phyloP scores from a whole-genome alignment of 73 alveolate genomes.

The Paramecium bursaria region DNA sequence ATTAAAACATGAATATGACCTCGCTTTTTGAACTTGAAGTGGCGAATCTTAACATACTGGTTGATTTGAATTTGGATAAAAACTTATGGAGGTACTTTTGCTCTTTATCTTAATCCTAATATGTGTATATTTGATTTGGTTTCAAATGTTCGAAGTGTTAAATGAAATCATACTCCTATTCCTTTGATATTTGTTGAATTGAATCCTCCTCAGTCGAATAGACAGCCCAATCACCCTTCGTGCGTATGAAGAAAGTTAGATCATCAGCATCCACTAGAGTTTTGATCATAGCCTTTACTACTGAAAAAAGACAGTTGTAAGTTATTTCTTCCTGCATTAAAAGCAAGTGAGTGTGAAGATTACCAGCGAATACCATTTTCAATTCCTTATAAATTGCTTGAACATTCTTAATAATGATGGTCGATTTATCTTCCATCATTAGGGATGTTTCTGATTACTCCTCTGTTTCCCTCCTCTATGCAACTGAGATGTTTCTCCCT shows the following conservation, averaged over 20 bases:
- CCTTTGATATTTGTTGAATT: neutral
- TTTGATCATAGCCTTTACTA: slow-evolving; percentile 32
- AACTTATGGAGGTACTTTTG: neutral
- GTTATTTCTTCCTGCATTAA: slow-evolving; percentile 45
- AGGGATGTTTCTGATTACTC: slow-evolving; percentile 16
- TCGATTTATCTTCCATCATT: neutral
- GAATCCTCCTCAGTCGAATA: slow-evolving; percentile 41
- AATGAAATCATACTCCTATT: neutral
- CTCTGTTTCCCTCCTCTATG: neutral
- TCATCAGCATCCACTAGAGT: slow-evolving; percentile 38
- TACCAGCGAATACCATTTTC: slow-evolving; percentile 48
- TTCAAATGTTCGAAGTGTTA: neutral
- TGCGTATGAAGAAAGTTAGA: neutral
- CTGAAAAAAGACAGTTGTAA: slow-evolving; percentile 1
- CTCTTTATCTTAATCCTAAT: neutral
- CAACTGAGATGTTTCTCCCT: neutral
- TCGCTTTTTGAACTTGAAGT: slow-evolving; percentile 10
- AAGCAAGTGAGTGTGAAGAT: slow-evolving; percentile 22
- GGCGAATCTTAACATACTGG: slow-evolving; percentile 4
- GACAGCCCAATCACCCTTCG: slow-evolving; percentile 45
- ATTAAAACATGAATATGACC: slow-evolving; percentile 1
- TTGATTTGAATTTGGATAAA: neutral
- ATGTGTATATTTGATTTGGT: slow-evolving; percentile 29
- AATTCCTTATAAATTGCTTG: neutral
- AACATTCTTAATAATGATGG: slow-evolving; percentile 6